Percentiles rank a stretch among this genome's conserved stretches.
Conservation (phyloP, 306 rosid genomes). For the Vicia villosa region DNA sequence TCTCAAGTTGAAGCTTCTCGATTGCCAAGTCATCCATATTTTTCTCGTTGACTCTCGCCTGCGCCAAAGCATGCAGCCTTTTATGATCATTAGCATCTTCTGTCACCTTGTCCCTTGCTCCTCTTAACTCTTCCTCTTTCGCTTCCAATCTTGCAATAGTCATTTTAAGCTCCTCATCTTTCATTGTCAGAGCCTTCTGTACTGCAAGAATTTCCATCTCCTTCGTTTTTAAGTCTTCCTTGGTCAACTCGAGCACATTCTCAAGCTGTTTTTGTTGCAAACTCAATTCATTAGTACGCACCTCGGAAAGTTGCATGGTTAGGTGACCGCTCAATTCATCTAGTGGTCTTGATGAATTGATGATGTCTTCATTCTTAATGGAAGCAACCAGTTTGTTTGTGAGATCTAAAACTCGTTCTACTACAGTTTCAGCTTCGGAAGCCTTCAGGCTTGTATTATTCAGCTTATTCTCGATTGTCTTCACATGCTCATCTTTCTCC, state of each 20-base stretch:
- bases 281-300: constrained; percentile 47
- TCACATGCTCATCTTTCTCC: constrained; percentile 78
- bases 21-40: constrained; percentile 63
- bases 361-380: constrained; percentile 51
- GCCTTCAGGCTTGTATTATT: constrained; percentile 54
- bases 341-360: constrained; percentile 11
- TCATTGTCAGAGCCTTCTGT: constrained; percentile 64
- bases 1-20: constrained; percentile 85
- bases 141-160: constrained; percentile 60
- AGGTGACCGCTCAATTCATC: constrained; percentile 43
- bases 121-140: constrained; percentile 62
- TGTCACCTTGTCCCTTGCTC: constrained; percentile 49
- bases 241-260: constrained; percentile 66
- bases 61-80: constrained; percentile 59
- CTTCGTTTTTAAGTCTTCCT: constrained; percentile 62
- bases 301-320: constrained; percentile 43
- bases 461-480: constrained; percentile 59
- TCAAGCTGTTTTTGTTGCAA: constrained; percentile 63
- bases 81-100: constrained; percentile 63
- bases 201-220: constrained; percentile 78
- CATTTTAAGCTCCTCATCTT: constrained; percentile 79
- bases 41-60: constrained; percentile 58
- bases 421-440: constrained; percentile 72
- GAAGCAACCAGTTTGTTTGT: constrained; percentile 70
- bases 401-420: constrained; percentile 65